phyloP scores from a whole-genome alignment of 352 stramenopile genomes.

The Phytophthora hibernalis region DNA sequence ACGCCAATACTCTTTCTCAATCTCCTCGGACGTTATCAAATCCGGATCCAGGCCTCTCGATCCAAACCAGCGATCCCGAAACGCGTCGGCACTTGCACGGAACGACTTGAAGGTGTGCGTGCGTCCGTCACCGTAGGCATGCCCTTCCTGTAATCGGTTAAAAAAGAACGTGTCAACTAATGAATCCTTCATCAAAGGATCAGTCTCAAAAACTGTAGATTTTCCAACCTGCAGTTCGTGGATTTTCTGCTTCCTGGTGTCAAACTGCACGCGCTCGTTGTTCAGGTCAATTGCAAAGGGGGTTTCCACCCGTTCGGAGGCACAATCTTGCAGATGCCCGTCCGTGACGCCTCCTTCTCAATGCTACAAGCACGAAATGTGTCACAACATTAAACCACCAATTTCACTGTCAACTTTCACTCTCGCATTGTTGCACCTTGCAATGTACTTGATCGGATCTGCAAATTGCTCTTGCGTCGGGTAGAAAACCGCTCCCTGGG shows the following conservation, averaged over 20 bases:
- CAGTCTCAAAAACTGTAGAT: background rate
- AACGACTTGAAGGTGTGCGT: constrained; percentile 79
- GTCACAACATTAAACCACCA: background rate
- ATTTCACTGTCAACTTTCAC: background rate
- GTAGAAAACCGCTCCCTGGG: constrained; percentile 67
- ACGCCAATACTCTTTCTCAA: constrained; percentile 91
- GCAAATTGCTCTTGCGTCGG: constrained; percentile 89
- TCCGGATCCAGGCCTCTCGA: constrained; percentile 45
- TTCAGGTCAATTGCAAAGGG: constrained; percentile 71
- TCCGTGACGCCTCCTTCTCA: constrained; percentile 58
- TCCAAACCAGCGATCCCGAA: constrained; percentile 61
- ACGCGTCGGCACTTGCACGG: constrained; percentile 57
- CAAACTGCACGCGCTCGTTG: constrained; percentile 69
- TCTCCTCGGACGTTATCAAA: constrained; percentile 62
- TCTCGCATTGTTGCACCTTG: constrained; percentile 43
- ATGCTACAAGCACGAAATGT: constrained; percentile 47
- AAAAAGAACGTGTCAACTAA: background rate
- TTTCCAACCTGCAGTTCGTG: constrained; percentile 68
- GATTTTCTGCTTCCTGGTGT: constrained; percentile 95
- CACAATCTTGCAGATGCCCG: constrained; percentile 98
- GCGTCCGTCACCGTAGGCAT: constrained; percentile 66
- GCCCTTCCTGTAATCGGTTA: constrained; percentile 56
- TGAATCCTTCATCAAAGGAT: background rate
- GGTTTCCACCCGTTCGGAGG: constrained; percentile 95
- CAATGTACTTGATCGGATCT: constrained; percentile 90